These are phyloP conservation scores for Phytophthora ramorum DNA, from an alignment of 352 stramenopile species.

Conservation along the genomic window DNA sequence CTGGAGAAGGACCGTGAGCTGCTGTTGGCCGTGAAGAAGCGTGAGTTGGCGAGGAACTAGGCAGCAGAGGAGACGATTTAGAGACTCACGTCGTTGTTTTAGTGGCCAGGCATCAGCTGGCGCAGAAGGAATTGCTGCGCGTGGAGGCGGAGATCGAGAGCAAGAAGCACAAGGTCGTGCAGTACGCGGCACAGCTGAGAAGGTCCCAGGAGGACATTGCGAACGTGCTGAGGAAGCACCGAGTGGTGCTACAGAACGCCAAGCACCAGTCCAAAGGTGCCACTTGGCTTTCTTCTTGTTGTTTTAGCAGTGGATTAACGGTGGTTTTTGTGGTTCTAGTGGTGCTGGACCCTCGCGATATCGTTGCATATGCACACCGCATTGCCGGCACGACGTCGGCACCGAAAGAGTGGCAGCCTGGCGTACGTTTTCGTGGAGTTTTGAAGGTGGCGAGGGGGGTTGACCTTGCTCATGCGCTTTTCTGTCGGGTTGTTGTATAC, in stretches of 20 bases:
- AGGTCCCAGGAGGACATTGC: constrained; percentile 75
- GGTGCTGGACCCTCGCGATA: constrained; percentile 66
- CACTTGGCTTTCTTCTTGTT: not conserved
- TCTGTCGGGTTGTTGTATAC: constrained; percentile 1
- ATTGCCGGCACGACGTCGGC: constrained; percentile 83
- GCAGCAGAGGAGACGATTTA: not conserved
- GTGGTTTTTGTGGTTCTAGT: constrained; percentile 37
- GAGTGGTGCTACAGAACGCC: constrained; percentile 60
- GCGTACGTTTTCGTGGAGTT: constrained; percentile 44
- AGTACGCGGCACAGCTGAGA: constrained; percentile 72
- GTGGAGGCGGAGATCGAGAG: constrained; percentile 68
- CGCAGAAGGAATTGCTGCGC: constrained; percentile 70
- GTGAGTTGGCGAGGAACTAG: constrained; percentile 37
- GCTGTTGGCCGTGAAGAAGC: constrained; percentile 73
- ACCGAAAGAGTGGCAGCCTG: constrained; percentile 76
- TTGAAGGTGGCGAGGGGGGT: not conserved
- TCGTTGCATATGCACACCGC: constrained; percentile 84
- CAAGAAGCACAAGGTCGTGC: constrained; percentile 74
- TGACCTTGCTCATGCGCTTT: not conserved
- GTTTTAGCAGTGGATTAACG: not conserved
- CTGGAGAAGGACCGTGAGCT: constrained; percentile 83
- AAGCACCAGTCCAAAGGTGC: constrained; percentile 65
- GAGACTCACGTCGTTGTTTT: not conserved
- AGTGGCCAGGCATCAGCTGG: constrained; percentile 77
- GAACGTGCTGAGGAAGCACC: constrained; percentile 73